These are phyloP conservation scores for Plicaturopsis crispa DNA, from an alignment of 768 basidiomycete genomes.

Conservation along the genomic window DNA sequence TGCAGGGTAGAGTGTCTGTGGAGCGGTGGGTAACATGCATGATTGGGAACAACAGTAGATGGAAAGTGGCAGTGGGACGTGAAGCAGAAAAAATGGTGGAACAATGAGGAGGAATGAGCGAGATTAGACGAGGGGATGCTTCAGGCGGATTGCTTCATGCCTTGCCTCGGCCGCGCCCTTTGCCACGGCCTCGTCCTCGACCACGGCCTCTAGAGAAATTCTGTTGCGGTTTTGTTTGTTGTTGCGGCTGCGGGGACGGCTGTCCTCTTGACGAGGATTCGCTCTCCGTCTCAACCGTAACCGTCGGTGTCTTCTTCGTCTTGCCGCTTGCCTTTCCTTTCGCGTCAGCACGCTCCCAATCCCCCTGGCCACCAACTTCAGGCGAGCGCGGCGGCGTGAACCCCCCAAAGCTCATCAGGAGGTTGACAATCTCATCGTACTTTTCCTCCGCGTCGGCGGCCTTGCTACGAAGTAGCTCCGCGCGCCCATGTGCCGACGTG, in stretches of 20 bases:
- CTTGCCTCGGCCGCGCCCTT: conserved; percentile 26
- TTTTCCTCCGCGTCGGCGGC: conserved; percentile 23
- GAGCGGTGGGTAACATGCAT: no score
- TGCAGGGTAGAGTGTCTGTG: no score
- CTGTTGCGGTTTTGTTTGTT: no score
- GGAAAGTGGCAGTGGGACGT: no score
- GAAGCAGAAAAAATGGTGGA: conserved; percentile 10
- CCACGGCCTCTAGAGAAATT: no score
- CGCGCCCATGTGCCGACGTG: conserved; percentile 25
- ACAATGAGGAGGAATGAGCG: conserved; percentile 11
- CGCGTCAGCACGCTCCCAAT: no score
- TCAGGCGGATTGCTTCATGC: conserved; percentile 11
- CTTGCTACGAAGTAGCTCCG: conserved; percentile 12
- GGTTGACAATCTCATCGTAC: conserved; percentile 41
- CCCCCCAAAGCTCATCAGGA: conserved; percentile 43
- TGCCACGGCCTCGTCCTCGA: conserved; percentile 32
- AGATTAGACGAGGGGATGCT: conserved; percentile 4
- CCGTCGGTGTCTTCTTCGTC: no score
- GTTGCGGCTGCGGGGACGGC: no score
- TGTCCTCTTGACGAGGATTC: no score
- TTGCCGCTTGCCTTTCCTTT: no score
- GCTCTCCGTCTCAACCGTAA: no score
- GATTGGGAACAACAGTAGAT: no score
- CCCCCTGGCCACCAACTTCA: conserved; percentile 7
- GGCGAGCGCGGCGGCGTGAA: conserved; percentile 39